Evolutionary conservation across 345 rosid species (phyloP).

Genomic region (Mangifera indica): DNA sequence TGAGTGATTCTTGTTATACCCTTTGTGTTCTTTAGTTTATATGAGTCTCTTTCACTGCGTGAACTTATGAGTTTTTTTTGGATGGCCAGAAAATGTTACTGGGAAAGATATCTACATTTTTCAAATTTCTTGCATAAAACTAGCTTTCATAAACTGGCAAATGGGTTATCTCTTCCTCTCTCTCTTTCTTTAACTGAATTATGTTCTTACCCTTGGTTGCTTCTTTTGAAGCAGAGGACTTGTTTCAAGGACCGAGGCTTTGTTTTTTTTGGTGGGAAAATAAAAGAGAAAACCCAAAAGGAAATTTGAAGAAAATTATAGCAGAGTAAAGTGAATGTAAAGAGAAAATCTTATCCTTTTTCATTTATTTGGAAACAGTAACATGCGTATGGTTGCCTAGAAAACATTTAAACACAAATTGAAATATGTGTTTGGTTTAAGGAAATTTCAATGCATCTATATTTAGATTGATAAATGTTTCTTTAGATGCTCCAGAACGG

Average conservation of each 20-base stretch:
- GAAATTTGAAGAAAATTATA: not conserved
- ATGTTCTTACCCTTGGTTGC: not conserved
- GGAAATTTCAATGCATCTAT: too few relatives aligned
- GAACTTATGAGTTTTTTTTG: too few relatives aligned
- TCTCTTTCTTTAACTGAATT: not conserved
- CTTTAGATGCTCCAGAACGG: not conserved
- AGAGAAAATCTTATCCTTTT: not conserved
- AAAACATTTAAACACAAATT: too few relatives aligned
- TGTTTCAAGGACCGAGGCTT: not conserved
- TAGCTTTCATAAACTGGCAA: not conserved
- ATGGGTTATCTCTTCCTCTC: not conserved
- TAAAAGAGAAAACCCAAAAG: not conserved
- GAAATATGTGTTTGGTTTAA: too few relatives aligned
- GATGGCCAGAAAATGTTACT: too few relatives aligned
- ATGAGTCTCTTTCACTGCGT: too few relatives aligned
- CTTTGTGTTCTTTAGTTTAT: too few relatives aligned
- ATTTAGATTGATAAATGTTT: not conserved
- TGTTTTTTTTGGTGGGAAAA: not conserved
- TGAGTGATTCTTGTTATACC: too few relatives aligned
- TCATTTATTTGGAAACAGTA: not conserved
- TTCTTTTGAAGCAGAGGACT: not conserved
- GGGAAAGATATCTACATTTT: not conserved
- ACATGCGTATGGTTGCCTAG: too few relatives aligned
- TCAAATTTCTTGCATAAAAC: not conserved
- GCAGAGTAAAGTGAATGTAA: not conserved